Base-by-base conservation (phyloP, 306 rosid species). In the Prunus persica region DNA sequence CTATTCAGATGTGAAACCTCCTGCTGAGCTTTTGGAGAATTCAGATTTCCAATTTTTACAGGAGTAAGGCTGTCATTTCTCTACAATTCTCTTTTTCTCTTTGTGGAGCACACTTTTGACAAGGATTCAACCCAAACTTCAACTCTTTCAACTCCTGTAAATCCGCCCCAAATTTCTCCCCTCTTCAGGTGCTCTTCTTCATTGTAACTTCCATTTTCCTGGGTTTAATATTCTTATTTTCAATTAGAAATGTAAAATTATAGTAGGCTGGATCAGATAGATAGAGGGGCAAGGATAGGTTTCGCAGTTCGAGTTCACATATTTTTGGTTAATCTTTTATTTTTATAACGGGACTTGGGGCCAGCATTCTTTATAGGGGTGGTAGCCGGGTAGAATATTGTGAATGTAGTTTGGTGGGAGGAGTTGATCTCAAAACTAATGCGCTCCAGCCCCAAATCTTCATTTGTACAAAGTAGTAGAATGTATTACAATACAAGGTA, bases 11-110 rank as follows among this genome's bases (percentile, higher is more conserved):
- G 79, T 92, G 68, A 82, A 83, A 81, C 86, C 85, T 75, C 99
- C 99, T 12, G 83, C 71, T 19, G 90, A 88, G 82, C 91, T 95
- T 67, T 84, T 89, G 47, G 82, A 86, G 82, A 76, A 84, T 83
- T 68, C 96, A 49, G 76, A 80, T 81, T 95, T 95, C 90, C 90
- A 90, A 80, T 95, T 95, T 87, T 89, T 92, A 76, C 91, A 79
- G 82, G 97, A 94, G 34, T 90, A 79, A 87, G 84, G 90, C 82
- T 22, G 5, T 52, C 41, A 74, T 79, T 78, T 84, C 74, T 81
- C 57, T 38, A 5, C 45, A 30, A 78, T 78, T 55, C 63, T 5
- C 25, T 38, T 38, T 51, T 55, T 83, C 69, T 67, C 69, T 24
- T 62, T 28, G 60, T 70, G 60, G 50, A 82, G 75, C 79, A 50